phyloP scores from a whole-genome alignment of 2,329 filamentous ascomycete species.

The Ceratocystis destructans region DNA sequence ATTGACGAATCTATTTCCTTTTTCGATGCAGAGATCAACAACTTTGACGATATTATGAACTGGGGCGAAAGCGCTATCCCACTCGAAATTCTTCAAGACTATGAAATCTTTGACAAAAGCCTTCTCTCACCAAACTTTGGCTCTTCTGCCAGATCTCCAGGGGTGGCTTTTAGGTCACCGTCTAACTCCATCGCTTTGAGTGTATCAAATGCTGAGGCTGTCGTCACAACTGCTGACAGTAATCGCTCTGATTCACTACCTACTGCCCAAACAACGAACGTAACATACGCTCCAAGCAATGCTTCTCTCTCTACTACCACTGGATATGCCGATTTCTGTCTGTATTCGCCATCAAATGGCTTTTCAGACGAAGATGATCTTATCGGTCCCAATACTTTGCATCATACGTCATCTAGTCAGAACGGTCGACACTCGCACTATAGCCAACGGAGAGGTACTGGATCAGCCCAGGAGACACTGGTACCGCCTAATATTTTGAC shows the following conservation, averaged over 20 bases:
- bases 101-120: neutral
- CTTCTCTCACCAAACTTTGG: neutral
- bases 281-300: neutral
- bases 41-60: neutral
- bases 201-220: neutral
- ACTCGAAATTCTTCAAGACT: neutral
- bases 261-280: neutral
- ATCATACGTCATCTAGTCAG: too few relatives aligned
- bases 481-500: neutral
- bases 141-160: neutral
- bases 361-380: constrained; percentile 35
- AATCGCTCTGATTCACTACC: neutral
- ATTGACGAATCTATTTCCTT: neutral
- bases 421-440: neutral
- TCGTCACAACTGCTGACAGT: neutral
- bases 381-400: too few relatives aligned
- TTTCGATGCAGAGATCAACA: neutral
- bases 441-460: neutral
- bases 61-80: neutral
- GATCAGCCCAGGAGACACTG: neutral
- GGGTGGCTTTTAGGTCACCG: neutral
- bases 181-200: neutral
- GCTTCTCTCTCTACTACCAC: neutral
- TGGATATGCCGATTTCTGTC: constrained; percentile 42
- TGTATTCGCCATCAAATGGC: constrained; percentile 38